Base-by-base conservation (phyloP, 148 eudicot genomes). In the Tetragonia tetragonoides region DNA sequence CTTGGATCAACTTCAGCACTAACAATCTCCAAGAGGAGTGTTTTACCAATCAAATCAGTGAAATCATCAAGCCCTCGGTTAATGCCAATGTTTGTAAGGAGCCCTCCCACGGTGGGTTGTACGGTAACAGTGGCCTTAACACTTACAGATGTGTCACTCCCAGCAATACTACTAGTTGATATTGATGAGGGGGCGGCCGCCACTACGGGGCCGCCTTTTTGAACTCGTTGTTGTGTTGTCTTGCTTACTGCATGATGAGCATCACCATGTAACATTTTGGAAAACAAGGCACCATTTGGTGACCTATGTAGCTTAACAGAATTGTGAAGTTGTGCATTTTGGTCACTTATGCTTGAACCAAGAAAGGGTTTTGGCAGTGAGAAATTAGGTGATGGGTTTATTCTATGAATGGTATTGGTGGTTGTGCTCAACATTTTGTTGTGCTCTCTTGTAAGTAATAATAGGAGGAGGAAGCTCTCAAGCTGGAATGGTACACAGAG, bases 21-120 rank as follows among this genome's bases (percentile, higher is more conserved):
- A 47, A 86, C 78, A 46, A 86, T 83, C 74, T 84, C 89, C 77
- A 86, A 71, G 11, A 71, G 39, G 14, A 86, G 68, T 5, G 85
- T 51, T 75, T 81, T 81, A 16, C 86, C 88, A 47, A 83, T 42
- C 47, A 83, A 18, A 66, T 86, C 88, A 23, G 68, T 6, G 5
- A 83, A 46, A 56, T 83, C 88, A 66, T 85, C 88, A 3, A 80
- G 71, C 11, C 86, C 88, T 18, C 78, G 65, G 38, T 21, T 66
- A 3, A 85, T 70, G 5, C 73, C 61, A 38, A 71, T 14, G 23
- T 44, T 21, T 6, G 72, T 34, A 16, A 28, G 34, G 0, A 28
- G 34, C 34, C 20, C 86, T 14, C 81, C 83, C 41, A 79, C n/a
- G 0, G 79, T 72, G 2, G 76, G 75, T 74, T 72, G 39, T 8